Base-by-base conservation (phyloP, 2,329 filamentous ascomycete species). In the Rasamsonia emersonii region DNA sequence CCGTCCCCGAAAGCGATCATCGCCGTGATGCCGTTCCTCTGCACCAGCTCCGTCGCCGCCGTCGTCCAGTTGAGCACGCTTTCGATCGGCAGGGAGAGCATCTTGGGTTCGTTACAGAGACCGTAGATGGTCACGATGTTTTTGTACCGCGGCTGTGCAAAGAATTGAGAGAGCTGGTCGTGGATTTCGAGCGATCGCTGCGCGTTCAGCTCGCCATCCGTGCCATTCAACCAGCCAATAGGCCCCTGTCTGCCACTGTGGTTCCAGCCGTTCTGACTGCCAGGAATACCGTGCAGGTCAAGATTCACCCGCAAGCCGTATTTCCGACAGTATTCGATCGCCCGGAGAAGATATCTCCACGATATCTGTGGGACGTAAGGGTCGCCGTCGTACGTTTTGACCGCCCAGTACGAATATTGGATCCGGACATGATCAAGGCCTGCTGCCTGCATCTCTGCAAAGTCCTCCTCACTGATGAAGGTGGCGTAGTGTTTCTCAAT, bases 401-500 rank as follows among this genome's bases (percentile, higher is more conserved):
- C 79, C 0, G 88, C 86, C 91, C 91, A 98, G 67, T 98, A 98
- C 7, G 82, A 85, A 56, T 81, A 96, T 0, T 84, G 86, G 33
- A 98, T 95, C 33, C 91, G 82, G n/a, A 98, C 83, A 54, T 98
- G 91, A 53, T 98, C 91, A 27, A 98, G 75, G 0, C 91, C 91
- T 1, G 91, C 91, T 23, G 76, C 79, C 29, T 77, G 77, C 38
- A 98, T 95, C 24, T 89, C 82, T 35, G 70, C 69, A 56, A 96
- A 94, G 2, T 84, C 86, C 36, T 81, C 66, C 53, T 93, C 85
- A 0, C 75, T 88, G 25, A 96, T 77, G 51, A 94, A 98, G 0
- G 75, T 76, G 1, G 88, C 79, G 60, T 98, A 98, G 58, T 98
- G 91, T 38, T 83, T 71, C 56, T 98, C 91, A n/a, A 96, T 62